Evolutionary conservation across 1,284 basidiomycete genomes (phyloP), one percentile per base, ranked within the genome.

Genomic region (Tetrapyrgos nigripes): DNA sequence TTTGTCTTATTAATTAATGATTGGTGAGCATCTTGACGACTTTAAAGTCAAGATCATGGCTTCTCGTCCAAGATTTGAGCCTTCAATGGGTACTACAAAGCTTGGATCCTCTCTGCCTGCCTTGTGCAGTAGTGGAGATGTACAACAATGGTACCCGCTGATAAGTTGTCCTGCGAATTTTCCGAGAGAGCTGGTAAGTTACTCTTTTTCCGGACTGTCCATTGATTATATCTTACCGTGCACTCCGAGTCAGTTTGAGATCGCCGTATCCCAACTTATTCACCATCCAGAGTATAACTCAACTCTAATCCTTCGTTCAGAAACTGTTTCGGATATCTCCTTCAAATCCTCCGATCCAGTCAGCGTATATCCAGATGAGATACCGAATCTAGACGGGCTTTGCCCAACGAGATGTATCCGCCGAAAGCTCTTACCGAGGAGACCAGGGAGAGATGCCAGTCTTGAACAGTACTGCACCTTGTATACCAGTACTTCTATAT

Each of bases 251-350:
- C 59, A 93, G 91, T 93, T 93, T 65, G 83, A 86, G 64, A 67
- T 70, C 2, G 90, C 88, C 0, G 69, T 86, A 27, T 81, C 79
- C 11, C 88, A 91, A 65, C 76, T 93, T 28, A 76, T 93, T 3
- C 81, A 88, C 50, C 91, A 93, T 66, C 92, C 92, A 9, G 92
- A 94, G 67, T 91, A 92, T 71, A 93, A 93, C 68, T 92, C 90
- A 0, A 91, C 91, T 0, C 81, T 93, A 29, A 94, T 94, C 54
- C 73, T 94, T 14, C 85, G 92, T 1, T 89, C 92, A 0, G 89
- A 94, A 47, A 79, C 81, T 1, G 35, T 93, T 9, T 67, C 72
- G 3, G 83, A 91, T 53, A 71, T 73, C 27, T 69, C 68, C 8
- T 61, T 70, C 1, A 67, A 76, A 4, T 77, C 72, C 33, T 33